Base-by-base conservation (phyloP, 495 filamentous ascomycete genomes). In the Penicillium goetzii region DNA sequence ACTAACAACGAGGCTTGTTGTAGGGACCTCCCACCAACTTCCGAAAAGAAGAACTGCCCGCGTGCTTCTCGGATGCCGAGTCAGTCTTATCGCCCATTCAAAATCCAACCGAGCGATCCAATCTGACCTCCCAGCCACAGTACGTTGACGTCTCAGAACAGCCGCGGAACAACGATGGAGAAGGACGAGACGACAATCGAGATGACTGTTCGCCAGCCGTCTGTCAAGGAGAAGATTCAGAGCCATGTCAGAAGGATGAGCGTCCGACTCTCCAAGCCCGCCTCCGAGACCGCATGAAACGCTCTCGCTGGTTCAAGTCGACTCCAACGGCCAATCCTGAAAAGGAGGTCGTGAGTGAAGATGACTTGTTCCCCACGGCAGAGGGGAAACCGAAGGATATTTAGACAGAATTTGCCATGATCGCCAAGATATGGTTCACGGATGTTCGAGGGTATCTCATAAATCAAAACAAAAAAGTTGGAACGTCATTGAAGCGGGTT, bases 11-110 rank as follows among this genome's bases (percentile, higher is more conserved):
- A 41, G 52, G 32, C 33, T 21, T 49, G 7, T 50, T 26, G 34
- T 58, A 82, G 80, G 77, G 78, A 14, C 76, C 72, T 49, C 80
- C 80, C 14, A 82, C 75, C 25, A 72, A 82, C 53, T 82, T 82
- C 60, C 71, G 80, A 43, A 81, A 79, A 64, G 80, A 82, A 71
- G 76, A 80, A 54, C 45, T 76, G 52, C 75, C 78, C 33, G 65
- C 74, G 6, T 79, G 71, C 56, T 77, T 80, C 65, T 68, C 69
- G 30, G 80, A 80, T 69, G 78, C 76, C 63, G 80, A 81, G 80
- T 82, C 64, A 74, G 78, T 78, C 34, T 28, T 69, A 51, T 64
- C 63, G 61, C 67, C 63, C 55, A 67, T 25, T 32, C 63, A 71
- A 50, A 64, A 34, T 45, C 23, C 40, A 57, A 49, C 43, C 50